Evolutionary conservation across 257 asterid genomes (phyloP).

Genomic region (Echium plantagineum): DNA sequence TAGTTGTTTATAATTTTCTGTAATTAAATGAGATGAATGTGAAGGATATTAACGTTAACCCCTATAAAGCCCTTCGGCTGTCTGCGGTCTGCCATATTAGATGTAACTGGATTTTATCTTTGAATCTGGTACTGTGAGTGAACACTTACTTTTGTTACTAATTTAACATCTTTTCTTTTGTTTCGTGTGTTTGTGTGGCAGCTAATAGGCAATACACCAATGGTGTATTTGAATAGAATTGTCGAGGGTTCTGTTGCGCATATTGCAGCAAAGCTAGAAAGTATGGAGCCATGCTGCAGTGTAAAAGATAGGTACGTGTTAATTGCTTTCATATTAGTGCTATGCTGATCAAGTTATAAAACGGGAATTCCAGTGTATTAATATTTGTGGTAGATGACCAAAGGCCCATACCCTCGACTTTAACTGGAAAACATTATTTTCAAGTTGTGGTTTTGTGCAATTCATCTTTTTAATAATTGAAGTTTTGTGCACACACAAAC

Average conservation of each 20-base stretch:
- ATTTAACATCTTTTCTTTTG: conserved; percentile 3
- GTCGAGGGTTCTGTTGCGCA: conserved; percentile 83
- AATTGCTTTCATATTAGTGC: conserved; percentile 3
- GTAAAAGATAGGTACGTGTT: conserved; percentile 82
- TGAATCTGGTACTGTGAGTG: not conserved
- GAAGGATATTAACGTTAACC: no score
- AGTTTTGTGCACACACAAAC: conserved; percentile 2
- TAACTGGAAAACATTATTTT: no score
- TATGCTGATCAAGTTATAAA: not conserved
- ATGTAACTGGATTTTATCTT: not conserved
- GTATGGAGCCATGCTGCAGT: conserved; percentile 98
- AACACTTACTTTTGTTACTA: not conserved
- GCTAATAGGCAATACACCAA: conserved; percentile 95
- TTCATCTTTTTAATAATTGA: no score
- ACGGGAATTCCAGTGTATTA: not conserved
- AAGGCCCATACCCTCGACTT: not conserved
- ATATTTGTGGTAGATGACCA: not conserved
- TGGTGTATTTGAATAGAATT: conserved; percentile 82
- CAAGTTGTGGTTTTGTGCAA: not conserved
- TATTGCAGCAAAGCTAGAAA: conserved; percentile 89
- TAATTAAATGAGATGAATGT: not conserved
- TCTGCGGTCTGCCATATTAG: no score
- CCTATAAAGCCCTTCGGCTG: no score
- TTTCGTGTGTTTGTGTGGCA: conserved; percentile 23
- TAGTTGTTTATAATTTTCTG: not conserved